Base-by-base conservation (phyloP, 805 yeast species). In the Jamesozyma jinghongensis region DNA sequence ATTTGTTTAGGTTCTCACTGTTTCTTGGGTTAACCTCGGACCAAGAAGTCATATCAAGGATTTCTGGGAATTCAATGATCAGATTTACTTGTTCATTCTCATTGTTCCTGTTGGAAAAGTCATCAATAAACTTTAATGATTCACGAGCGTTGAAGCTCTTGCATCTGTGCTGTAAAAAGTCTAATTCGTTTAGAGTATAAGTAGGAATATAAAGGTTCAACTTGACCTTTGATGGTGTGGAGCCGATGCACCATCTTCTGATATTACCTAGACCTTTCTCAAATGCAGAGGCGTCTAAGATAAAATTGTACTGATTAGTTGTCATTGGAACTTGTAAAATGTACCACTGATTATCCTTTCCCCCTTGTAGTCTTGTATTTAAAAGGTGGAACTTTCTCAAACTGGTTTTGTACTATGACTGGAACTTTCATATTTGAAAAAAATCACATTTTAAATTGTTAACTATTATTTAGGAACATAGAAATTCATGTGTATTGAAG, bases 251-350 rank as follows among this genome's bases (percentile, higher is more conserved):
- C 87, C 87, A 81, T 50, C 75, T 62, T 53, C 75, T 76, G 52
- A 81, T 68, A 50, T 76, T 77, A 0, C 84, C 85, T 34, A 81
- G 66, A 2, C 86, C 90, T 40, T 79, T 73, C 16, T 77, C 76
- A 45, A 81, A 68, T 2, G 84, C 79, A 5, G 84, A 73, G 17
- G 80, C 82, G 53, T 81, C 88, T 32, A 81, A 51, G 16, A 81
- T 75, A 43, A 80, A 66, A 53, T 69, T 53, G 37, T 55, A 56
- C 19, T 42, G 42, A 14, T 31, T 40, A 14, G 32, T 31, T 27
- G 6, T 3, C 38, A 36, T 36, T 8, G 26, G 10, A 22, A n/a
- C n/a, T n/a, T n/a, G 27, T 25, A 25, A 7, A 25, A 25, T 25
- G 11, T 8, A n/a, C 31, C n/a, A 5, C 14, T 28, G 31, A 12